phyloP scores from a whole-genome alignment of 139 green algal species.

The Chlorella ohadii region DNA sequence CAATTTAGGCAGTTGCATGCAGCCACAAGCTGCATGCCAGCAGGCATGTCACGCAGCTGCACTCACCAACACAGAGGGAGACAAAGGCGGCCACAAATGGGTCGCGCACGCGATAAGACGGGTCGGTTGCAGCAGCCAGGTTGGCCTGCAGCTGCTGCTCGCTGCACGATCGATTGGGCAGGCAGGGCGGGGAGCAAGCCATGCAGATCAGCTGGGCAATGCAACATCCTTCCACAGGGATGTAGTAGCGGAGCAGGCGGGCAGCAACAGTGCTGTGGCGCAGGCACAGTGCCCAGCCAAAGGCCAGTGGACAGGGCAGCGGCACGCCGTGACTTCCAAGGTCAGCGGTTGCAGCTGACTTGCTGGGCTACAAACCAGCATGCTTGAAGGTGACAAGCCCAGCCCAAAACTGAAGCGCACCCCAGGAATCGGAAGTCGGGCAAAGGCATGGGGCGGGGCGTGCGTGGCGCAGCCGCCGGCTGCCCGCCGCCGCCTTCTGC shows the following conservation, averaged over 20 bases:
- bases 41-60: not conserved
- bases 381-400: too few species aligned
- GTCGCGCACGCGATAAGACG: constrained; percentile 2
- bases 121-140: constrained; percentile 28
- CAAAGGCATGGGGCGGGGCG: not conserved
- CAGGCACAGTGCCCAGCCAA: too few species aligned
- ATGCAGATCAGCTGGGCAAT: too few species aligned
- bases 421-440: constrained; percentile 9
- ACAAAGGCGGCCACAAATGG: constrained; percentile 32
- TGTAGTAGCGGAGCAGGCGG: too few species aligned
- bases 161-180: too few species aligned
- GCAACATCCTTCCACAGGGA: too few species aligned
- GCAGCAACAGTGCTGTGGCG: too few species aligned
- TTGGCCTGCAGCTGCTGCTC: constrained; percentile 31
- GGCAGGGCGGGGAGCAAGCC: too few species aligned
- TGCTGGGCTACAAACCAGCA: not conserved
- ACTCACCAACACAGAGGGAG: constrained; percentile 17
- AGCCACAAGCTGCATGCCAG: not conserved
- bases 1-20: not conserved
- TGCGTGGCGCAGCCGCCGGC: not conserved
- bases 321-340: too few species aligned
- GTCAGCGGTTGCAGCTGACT: too few species aligned
- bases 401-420: not conserved
- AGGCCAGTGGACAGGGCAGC: too few species aligned
- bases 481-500: too few species aligned